Conservation (phyloP, 768 basidiomycete species). For the Naganishia friedmannii region DNA sequence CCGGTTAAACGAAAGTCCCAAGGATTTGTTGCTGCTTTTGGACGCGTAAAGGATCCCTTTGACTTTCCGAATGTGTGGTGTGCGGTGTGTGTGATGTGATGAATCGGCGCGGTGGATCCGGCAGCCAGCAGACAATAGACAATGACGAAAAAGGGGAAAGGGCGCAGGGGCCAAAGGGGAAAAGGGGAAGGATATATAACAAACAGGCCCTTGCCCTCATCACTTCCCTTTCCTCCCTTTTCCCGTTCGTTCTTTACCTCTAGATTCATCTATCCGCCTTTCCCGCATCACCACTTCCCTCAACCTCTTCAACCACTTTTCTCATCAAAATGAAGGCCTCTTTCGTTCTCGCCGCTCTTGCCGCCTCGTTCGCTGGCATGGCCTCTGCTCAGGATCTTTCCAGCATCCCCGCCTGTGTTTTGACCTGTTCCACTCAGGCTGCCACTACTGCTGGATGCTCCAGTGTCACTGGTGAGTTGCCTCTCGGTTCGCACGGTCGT, state of each 20-base stretch:
- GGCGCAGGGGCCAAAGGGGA: no score
- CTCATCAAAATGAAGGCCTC: slow-evolving; percentile 36
- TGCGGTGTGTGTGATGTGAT: no score
- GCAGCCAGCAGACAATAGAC: neutral
- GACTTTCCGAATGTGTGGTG: slow-evolving; percentile 3
- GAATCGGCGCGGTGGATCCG: neutral
- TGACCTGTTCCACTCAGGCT: slow-evolving; percentile 41
- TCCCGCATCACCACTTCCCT: neutral
- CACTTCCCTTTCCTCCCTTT: neutral
- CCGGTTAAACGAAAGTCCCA: neutral
- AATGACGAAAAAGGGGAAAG: neutral
- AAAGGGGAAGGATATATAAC: neutral
- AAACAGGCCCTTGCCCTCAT: neutral
- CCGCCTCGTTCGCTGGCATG: slow-evolving; percentile 32
- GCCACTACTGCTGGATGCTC: slow-evolving; percentile 41
- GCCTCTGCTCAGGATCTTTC: slow-evolving; percentile 35
- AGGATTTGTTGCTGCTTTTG: slow-evolving; percentile 1
- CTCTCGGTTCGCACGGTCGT: neutral
- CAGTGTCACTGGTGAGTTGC: slow-evolving; percentile 36
- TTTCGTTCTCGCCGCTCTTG: slow-evolving; percentile 33
- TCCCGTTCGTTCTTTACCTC: neutral
- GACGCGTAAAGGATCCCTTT: neutral
- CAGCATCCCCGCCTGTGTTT: slow-evolving; percentile 41
- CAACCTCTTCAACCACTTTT: neutral
- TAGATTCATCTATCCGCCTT: neutral